Percentiles rank a stretch among this genome's conserved stretches.
These are phyloP conservation scores for Takashimella koratensis DNA, from an alignment of 1,284 basidiomycete genomes.

Conservation along the genomic window DNA sequence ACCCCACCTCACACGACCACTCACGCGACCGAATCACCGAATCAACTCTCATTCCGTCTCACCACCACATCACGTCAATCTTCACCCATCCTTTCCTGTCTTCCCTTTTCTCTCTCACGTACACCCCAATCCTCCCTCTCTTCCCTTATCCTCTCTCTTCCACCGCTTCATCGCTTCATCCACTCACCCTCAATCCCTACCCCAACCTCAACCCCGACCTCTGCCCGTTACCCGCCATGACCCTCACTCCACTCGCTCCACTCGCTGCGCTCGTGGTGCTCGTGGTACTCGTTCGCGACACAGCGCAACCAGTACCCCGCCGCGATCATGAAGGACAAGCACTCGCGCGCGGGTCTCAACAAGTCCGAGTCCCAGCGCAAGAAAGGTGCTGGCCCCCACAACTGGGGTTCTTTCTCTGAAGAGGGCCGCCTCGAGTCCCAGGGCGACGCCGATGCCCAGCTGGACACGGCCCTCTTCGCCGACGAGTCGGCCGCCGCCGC, in stretches of 20 bases:
- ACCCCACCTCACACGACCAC: not conserved
- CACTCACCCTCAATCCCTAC: not conserved
- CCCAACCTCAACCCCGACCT: no score
- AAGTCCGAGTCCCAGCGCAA: slow-evolving; percentile 62
- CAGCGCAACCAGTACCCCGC: slow-evolving; percentile 61
- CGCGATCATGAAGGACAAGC: slow-evolving; percentile 66
- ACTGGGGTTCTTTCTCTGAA: slow-evolving; percentile 71
- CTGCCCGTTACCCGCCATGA: no score
- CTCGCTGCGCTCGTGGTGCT: not conserved
- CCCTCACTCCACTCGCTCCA: not conserved
- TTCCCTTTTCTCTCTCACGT: not conserved
- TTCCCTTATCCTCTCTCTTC: not conserved
- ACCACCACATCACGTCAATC: no score
- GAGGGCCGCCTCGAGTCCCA: slow-evolving; percentile 56
- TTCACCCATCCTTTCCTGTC: not conserved
- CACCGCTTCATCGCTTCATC: not conserved
- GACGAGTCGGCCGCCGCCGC: slow-evolving; percentile 18
- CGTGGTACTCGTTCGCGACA: not conserved
- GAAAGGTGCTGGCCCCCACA: slow-evolving; percentile 71
- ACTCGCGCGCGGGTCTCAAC: slow-evolving; percentile 70
- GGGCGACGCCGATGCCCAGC: slow-evolving; percentile 43
- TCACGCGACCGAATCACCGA: not conserved
- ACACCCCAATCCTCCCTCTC: not conserved
- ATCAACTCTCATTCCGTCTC: no score
- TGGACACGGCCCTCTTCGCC: slow-evolving; percentile 47